Evolutionary conservation across 371 early-diverging fungal species (phyloP).

Genomic region (Syncephalastrum sp.): DNA sequence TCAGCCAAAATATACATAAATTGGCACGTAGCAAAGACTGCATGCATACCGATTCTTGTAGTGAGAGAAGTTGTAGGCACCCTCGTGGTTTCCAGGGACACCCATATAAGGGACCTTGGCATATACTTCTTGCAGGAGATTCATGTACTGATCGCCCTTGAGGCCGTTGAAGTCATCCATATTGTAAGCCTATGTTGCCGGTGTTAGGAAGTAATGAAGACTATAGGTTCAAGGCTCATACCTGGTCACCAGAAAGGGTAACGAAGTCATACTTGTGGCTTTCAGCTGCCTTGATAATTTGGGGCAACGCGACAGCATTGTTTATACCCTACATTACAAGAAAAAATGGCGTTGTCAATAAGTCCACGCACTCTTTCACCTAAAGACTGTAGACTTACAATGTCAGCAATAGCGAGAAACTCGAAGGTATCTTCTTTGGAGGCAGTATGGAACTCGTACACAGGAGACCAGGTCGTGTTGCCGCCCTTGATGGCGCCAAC

Average conservation of each 20-base stretch:
- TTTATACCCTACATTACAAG: constrained; percentile 30
- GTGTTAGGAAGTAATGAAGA: too few relatives aligned
- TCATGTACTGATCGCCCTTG: constrained; percentile 48
- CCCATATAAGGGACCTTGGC: constrained; percentile 44
- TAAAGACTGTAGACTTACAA: constrained; percentile 20
- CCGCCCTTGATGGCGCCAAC: constrained; percentile 19
- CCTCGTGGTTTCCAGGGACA: constrained; percentile 44
- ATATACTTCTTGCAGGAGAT: constrained; percentile 37
- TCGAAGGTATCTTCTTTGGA: constrained; percentile 26
- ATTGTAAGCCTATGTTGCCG: constrained; percentile 26
- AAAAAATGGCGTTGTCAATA: too few relatives aligned
- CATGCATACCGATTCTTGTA: constrained; percentile 38
- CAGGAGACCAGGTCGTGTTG: constrained; percentile 22
- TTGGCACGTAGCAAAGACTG: not conserved
- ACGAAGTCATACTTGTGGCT: constrained; percentile 44
- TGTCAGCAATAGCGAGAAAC: constrained; percentile 43
- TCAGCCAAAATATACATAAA: not conserved
- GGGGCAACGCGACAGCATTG: constrained; percentile 40
- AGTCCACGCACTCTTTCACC: too few relatives aligned
- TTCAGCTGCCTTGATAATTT: constrained; percentile 28
- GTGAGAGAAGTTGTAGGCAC: constrained; percentile 42
- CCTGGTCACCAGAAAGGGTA: constrained; percentile 46
- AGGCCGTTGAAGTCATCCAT: constrained; percentile 42
- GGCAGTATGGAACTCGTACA: constrained; percentile 42
- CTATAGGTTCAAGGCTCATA: not conserved